phyloP scores from a whole-genome alignment of 1,284 basidiomycete genomes.

The Leccinum pachyderme region DNA sequence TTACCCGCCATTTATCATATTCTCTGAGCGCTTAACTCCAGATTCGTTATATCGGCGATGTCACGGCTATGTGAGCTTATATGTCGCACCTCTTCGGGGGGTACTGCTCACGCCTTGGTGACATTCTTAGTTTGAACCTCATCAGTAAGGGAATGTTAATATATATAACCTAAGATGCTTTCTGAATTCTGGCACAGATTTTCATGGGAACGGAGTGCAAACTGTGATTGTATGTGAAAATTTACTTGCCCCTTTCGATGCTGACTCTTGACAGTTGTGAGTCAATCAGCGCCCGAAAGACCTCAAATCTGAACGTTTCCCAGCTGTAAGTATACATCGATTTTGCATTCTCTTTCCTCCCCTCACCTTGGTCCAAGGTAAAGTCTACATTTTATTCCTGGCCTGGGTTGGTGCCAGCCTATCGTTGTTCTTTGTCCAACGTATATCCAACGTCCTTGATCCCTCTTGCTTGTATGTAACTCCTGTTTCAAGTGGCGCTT shows the following conservation, averaged over 20 bases:
- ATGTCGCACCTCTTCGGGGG: background rate
- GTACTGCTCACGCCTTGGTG: background rate
- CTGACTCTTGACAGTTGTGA: background rate
- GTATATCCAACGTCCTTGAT: background rate
- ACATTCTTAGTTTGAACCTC: background rate
- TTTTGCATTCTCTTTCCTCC: background rate
- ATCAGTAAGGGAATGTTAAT: background rate
- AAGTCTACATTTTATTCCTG: conserved; percentile 5
- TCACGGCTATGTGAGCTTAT: background rate
- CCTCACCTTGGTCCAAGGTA: conserved; percentile 9
- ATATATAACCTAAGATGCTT: background rate
- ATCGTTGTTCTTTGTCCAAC: conserved; percentile 7
- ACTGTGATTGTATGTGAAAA: background rate
- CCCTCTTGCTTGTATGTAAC: background rate
- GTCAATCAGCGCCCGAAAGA: background rate
- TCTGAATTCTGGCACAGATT: background rate
- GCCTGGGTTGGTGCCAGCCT: background rate
- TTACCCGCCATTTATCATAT: background rate
- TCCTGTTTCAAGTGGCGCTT: conserved; percentile 10
- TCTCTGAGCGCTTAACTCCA: background rate
- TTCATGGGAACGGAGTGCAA: background rate
- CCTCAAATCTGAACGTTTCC: background rate
- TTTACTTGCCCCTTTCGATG: background rate
- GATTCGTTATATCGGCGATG: background rate
- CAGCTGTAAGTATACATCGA: background rate